Evolutionary conservation across 225 moss, liverwort and hornwort species (phyloP), one percentile per base, ranked within the genome.

Genomic region (Neckera pumila): DNA sequence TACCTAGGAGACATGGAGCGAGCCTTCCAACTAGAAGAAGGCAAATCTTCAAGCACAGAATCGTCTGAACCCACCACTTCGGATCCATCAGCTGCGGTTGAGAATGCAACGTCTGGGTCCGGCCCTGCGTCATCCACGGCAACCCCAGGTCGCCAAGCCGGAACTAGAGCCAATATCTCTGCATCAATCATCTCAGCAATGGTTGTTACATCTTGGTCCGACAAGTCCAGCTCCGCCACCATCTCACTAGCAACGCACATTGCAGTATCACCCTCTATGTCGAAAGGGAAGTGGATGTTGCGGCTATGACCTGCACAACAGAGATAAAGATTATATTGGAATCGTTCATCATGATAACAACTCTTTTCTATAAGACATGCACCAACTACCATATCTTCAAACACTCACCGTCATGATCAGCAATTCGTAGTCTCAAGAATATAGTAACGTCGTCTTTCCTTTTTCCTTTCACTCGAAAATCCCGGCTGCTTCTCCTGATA

Each of bases 161-260:
- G 98, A 81, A 98, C 98, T 87, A 99, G 88, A 62, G 96, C 96
- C 88, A 95, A 88, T 47, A 99, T 93, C 89, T 97, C 97, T 76
- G 97, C 97, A 84, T 97, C 96, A 90, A 97, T 99, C 91, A 99
- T 99, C 86, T 99, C 98, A 53, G 98, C 98, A 61, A 97, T 95
- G 74, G 97, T 99, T 61, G 92, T 95, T 79, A 99, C 95, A 92
- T 99, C 98, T 90, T 99, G 96, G 81, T 99, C 97, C 69, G 96
- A 95, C 58, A 99, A 96, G 91, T 97, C 98, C 84, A 97, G 94
- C 92, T 99, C 98, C 65, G 94, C 97, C 88, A 99, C 95, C 93
- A 99, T 97, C 94, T 99, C 98, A 92, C 96, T 97, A 61, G 98
- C 98, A 92, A 98, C 98, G 74, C 97, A 96, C 97, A 96, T 94